phyloP scores from a whole-genome alignment of 805 yeast genomes.

The Candida awuae region DNA sequence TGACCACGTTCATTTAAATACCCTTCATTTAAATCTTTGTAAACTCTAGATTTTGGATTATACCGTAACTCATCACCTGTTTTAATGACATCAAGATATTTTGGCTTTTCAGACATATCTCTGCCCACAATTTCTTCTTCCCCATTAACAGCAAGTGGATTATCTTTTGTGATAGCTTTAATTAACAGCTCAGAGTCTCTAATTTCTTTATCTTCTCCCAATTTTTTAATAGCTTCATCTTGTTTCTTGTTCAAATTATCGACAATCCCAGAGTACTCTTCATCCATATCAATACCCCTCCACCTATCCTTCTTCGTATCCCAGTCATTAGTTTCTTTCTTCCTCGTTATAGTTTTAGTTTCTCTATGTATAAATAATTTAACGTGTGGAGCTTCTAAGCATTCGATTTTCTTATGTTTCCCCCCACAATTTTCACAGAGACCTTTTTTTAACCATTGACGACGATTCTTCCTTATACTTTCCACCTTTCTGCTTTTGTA shows the following conservation, averaged over 20 bases:
- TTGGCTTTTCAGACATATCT: slow-evolving; percentile 70
- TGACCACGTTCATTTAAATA: slow-evolving; percentile 31
- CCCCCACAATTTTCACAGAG: slow-evolving; percentile 57
- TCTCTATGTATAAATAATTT: slow-evolving; percentile 28
- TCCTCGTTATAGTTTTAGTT: slow-evolving; percentile 10
- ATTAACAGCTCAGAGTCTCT: slow-evolving; percentile 23
- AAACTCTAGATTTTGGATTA: slow-evolving; percentile 46
- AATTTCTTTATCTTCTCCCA: slow-evolving; percentile 20
- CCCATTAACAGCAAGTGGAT: slow-evolving; percentile 13
- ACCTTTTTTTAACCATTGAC: slow-evolving; percentile 23
- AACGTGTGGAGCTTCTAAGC: slow-evolving; percentile 50
- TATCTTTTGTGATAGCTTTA: slow-evolving; percentile 7
- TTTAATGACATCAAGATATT: slow-evolving; percentile 47
- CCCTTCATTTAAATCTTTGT: slow-evolving; percentile 27
- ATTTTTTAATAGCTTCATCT: slow-evolving; percentile 22
- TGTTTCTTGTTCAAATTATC: slow-evolving; percentile 36
- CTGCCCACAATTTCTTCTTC: slow-evolving; percentile 39
- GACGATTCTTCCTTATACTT: slow-evolving; percentile 1
- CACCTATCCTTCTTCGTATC: slow-evolving; percentile 73
- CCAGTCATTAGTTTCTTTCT: slow-evolving; percentile 37
- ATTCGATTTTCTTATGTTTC: slow-evolving; percentile 42
- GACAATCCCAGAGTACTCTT: slow-evolving; percentile 49
- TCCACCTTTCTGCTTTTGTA: slow-evolving; percentile 4
- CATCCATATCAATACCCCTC: slow-evolving; percentile 62
- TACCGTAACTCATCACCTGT: slow-evolving; percentile 37